Base-by-base conservation (phyloP, 192 early-diverging fungal genomes). In the Dimargaris verticillata region DNA sequence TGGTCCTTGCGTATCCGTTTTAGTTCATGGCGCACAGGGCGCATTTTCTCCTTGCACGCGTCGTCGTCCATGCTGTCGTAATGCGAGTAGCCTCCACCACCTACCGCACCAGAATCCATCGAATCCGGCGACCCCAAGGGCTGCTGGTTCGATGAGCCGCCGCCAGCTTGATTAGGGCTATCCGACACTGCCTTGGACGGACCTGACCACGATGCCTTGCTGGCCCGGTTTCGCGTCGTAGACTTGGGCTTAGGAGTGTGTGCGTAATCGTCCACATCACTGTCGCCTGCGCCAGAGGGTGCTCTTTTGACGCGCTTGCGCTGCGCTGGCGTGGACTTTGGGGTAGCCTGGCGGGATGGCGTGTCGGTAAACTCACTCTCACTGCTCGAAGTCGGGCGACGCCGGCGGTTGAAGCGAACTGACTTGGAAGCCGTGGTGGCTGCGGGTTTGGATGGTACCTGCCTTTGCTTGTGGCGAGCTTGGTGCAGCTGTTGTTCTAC, bases 31-130 rank as follows among this genome's bases (percentile, higher is more conserved):
- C 77, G 78, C 29, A 91, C 83, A 1, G 86, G 81, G 25, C 79
- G 70, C 74, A 90, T 77, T 43, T 78, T 52, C 47, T 74, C 75
- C 65, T 83, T 89, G 68, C 85, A 84, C 9, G 78, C 72, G 59
- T 72, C 70, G 51, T 79, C 81, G 62, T 80, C 79, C 70, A 77
- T 77, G 4, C 71, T 73, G 29, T 73, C 72, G 28, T 70, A 63
- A 24, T 70, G 71, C 24, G 72, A 74, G 50, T 70, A 18, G 47
- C 68, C 71, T 49, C 66, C 65, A 7, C 33, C n/a, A n/a, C n/a
- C n/a, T n/a, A n/a, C 33, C 33, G 33, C 7, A 38, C 33, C 33
- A 38, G 33, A 38, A 38, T 38, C 33, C 7, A 38, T 38, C 3
- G 33, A 38, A 38, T 38, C 33, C 7, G 33, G 33, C 7, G 33